phyloP scores from a whole-genome alignment of 805 yeast genomes.

The Candida bentonensis region DNA sequence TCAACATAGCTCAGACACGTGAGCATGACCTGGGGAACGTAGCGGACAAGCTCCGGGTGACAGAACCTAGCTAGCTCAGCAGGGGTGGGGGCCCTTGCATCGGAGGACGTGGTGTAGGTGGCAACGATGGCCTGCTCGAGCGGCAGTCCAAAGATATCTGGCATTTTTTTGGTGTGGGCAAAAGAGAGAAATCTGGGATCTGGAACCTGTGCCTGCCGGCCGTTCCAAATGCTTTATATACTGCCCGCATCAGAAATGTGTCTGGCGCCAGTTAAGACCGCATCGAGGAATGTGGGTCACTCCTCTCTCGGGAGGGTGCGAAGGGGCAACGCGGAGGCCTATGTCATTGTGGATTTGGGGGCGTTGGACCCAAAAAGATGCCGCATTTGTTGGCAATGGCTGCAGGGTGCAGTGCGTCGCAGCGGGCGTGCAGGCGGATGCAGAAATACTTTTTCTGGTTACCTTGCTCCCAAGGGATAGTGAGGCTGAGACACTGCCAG shows the following conservation, averaged over 20 bases:
- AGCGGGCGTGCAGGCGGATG: conserved; percentile 21
- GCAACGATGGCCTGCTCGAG: conserved; percentile 9
- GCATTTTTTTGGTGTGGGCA: too few relatives aligned
- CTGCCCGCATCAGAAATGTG: neutral
- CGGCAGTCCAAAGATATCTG: conserved; percentile 10
- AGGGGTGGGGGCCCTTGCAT: conserved; percentile 4
- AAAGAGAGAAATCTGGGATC: neutral
- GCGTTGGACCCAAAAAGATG: neutral
- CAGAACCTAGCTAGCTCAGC: conserved; percentile 5
- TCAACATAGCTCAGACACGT: conserved; percentile 11
- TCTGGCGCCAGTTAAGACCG: too few relatives aligned
- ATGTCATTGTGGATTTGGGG: neutral
- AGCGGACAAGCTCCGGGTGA: conserved; percentile 4
- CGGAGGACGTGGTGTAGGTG: conserved; percentile 4
- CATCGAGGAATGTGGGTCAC: conserved; percentile 5
- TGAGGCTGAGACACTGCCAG: too few relatives aligned
- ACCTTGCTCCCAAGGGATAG: too few relatives aligned
- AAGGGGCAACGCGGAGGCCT: too few relatives aligned
- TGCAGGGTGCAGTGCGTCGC: neutral
- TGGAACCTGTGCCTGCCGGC: neutral
- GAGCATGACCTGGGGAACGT: conserved; percentile 10
- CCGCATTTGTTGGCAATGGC: neutral
- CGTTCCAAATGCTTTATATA: neutral
- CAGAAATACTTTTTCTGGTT: too few relatives aligned
- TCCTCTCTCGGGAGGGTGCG: too few relatives aligned